Base-by-base conservation (phyloP, 306 rosid genomes). In the Notholithocarpus densiflorus region DNA sequence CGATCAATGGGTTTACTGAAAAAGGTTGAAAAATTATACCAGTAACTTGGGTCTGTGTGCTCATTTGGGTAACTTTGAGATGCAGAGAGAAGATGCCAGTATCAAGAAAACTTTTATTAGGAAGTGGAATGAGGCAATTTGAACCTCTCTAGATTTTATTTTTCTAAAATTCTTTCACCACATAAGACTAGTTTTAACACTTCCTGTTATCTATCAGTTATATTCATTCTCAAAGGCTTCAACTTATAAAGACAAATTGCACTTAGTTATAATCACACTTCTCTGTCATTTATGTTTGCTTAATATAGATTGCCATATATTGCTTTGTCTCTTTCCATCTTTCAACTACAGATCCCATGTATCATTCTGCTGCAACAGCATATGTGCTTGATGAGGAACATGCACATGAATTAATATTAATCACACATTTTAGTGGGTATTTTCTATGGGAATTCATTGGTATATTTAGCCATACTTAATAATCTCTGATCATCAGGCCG, bases 401-500 rank as follows among this genome's bases (percentile, higher is more conserved):
- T 68, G 53, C 77, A 73, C 26, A 24, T 71, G 29, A 48, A 24
- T 43, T 86, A 40, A 71, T 27, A 81, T 68, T 65, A 70, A 81
- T 51, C 76, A 80, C 26, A 26, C 43, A 29, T 66, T 20, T 72
- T 54, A 24, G 17, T 77, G 52, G 75, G 45, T 53, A 5, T 26
- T 79, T 27, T 77, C 56, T 52, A 74, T 77, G 59, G 40, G 21
- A 74, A 74, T 66, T 56, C 8, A 73, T 60, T 27, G 62, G 45
- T 75, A 40, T 79, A 64, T 81, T 61, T 74, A 80, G 64, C 57
- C 81, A 53, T 76, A 45, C 21, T 65, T 57, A 68, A 37, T 84
- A 61, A 68, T 76, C 74, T 56, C 77, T 84, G 77, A 45, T 77
- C 77, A 79, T 81, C 90, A 95, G 98, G 91, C 98, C 96, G n/a